A percentile compares a stretch with the other conserved stretches of the same genome.
These are phyloP conservation scores for Camellia lanceoleosa DNA, from an alignment of 148 eudicot genomes.

Conservation along the genomic window DNA sequence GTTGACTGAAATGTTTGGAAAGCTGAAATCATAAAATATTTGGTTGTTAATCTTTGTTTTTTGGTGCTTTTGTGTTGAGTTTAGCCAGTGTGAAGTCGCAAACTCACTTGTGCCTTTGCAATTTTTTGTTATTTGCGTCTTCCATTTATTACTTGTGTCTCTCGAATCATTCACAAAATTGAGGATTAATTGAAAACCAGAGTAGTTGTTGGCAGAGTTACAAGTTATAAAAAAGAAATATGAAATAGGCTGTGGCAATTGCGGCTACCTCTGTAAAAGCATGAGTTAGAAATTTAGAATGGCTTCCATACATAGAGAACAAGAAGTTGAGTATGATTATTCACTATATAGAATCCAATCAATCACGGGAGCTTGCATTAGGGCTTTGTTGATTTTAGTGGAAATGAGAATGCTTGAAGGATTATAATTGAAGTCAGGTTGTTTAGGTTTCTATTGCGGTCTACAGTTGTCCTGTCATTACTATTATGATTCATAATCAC, in stretches of 20 bases:
- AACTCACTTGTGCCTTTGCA: background rate
- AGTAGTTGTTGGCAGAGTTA: background rate
- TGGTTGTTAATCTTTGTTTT: background rate
- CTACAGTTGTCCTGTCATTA: too few species aligned
- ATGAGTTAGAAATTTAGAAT: background rate
- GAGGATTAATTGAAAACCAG: background rate
- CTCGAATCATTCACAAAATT: background rate
- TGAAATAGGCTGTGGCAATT: background rate
- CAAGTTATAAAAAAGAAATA: background rate
- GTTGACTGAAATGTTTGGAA: background rate
- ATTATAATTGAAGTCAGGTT: background rate
- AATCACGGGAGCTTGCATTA: background rate
- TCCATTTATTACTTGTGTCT: background rate
- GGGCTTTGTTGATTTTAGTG: background rate
- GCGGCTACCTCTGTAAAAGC: background rate
- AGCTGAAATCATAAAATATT: background rate
- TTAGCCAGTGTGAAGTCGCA: background rate
- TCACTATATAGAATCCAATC: background rate
- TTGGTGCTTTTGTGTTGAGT: background rate
- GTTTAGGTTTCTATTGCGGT: background rate
- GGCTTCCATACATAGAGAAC: background rate
- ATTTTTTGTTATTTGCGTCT: background rate
- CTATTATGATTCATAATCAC: too few species aligned
- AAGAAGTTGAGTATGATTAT: background rate
- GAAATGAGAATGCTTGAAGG: background rate